These are phyloP conservation scores for Acanthamoeba triangularis DNA, from an alignment of 208 protist species.

Conservation along the genomic window DNA sequence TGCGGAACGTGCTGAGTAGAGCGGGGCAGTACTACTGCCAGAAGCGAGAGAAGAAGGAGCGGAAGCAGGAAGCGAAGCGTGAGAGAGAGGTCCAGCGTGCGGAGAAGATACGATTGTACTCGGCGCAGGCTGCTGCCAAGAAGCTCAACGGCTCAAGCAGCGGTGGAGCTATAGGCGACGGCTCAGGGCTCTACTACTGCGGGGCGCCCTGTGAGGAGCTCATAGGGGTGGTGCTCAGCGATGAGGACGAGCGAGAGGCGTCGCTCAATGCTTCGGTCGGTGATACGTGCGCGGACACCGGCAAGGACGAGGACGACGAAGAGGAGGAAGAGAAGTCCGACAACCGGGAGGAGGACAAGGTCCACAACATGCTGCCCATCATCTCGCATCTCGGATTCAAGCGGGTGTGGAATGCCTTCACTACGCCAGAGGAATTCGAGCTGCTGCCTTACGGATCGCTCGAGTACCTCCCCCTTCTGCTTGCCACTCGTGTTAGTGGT, in stretches of 20 bases:
- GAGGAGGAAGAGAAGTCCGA: background rate
- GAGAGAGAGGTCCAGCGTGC: background rate
- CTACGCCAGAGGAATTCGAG: background rate
- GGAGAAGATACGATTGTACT: slow-evolving; percentile 44
- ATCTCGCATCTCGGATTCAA: slow-evolving; percentile 30
- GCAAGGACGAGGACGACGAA: background rate
- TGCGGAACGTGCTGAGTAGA: slow-evolving; percentile 18
- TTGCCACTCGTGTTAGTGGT: background rate
- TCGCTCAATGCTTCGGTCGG: background rate
- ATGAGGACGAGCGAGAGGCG: background rate
- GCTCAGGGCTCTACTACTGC: background rate
- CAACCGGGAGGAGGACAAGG: background rate
- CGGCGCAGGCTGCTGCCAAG: background rate
- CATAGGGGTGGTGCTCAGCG: background rate
- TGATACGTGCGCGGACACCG: background rate
- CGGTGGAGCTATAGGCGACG: background rate
- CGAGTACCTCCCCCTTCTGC: background rate
- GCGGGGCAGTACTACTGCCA: slow-evolving; percentile 21
- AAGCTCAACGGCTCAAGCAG: background rate
- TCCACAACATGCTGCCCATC: slow-evolving; percentile 12
- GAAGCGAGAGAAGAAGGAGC: slow-evolving; percentile 23
- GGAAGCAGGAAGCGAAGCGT: slow-evolving; percentile 18
- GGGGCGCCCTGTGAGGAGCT: background rate
- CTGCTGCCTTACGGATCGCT: slow-evolving; percentile 29
- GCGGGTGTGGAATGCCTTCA: slow-evolving; percentile 29